Evolutionary conservation across 768 basidiomycete genomes (phyloP).

Genomic region (Lactarius indigo): DNA sequence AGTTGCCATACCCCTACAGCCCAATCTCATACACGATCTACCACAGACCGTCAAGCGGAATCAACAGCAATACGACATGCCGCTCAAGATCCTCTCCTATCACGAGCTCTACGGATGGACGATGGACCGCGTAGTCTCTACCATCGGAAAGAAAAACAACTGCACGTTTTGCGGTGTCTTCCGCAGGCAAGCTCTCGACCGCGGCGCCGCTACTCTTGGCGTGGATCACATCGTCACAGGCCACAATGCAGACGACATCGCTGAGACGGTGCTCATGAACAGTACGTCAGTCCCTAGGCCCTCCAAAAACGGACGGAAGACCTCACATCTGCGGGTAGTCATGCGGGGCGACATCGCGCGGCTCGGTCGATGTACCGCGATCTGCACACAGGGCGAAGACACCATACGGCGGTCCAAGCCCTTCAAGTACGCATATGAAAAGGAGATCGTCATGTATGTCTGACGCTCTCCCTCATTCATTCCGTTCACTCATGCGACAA

Average conservation of each 20-base stretch:
- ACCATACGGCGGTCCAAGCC: conserved; percentile 97
- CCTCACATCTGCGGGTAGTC: conserved; percentile 45
- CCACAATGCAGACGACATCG: conserved; percentile 98
- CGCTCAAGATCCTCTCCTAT: conserved; percentile 94
- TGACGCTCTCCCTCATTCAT: too few relatives aligned
- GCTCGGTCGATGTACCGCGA: conserved; percentile 87
- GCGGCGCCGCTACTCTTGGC: conserved; percentile 81
- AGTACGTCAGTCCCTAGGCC: conserved; percentile 49
- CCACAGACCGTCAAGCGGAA: conserved; percentile 94
- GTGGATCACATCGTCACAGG: conserved; percentile 99
- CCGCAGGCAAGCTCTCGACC: conserved; percentile 90
- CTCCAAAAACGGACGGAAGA: conserved; percentile 6
- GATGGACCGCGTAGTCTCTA: conserved; percentile 94
- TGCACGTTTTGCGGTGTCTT: conserved; percentile 99
- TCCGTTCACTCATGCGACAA: neutral
- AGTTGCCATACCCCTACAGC: neutral
- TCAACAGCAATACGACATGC: conserved; percentile 91
- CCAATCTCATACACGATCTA: conserved; percentile 5
- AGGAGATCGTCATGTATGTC: conserved; percentile 96
- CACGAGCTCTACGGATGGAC: conserved; percentile 99
- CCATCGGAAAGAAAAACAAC: conserved; percentile 95
- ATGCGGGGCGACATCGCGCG: conserved; percentile 98
- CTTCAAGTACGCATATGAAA: conserved; percentile 99
- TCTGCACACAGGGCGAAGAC: conserved; percentile 95
- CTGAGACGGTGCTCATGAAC: conserved; percentile 99